Base-by-base conservation (phyloP, 345 rosid genomes). In the Trapa bicornis region DNA sequence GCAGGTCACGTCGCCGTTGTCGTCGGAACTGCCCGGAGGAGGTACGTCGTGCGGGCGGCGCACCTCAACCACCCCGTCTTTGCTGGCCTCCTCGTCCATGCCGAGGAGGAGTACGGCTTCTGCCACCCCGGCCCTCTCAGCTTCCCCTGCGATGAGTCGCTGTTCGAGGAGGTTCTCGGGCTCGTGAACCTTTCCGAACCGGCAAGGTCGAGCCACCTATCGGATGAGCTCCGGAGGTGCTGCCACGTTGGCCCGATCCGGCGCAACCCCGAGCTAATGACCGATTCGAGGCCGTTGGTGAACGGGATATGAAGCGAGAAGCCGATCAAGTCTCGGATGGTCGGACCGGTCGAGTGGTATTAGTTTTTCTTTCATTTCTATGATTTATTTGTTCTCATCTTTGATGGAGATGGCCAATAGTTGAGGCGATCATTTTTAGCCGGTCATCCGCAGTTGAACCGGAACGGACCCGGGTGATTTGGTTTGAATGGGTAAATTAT, bases 51-150 rank as follows among this genome's bases (percentile, higher is more conserved):
- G 1, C 95, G 88, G 0, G 90, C 91, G 17, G 81, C 88, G 68
- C 77, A 82, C 83, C 88, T 94, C 15, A 91, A 94, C 78, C 95
- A 91, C 73, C 99, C 97, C 1, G 80, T 87, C 48, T 91, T 94
- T 78, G 72, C 75, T 60, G 71, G 74, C 0, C 87, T 94, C n/a
- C 85, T 94, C 37, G 78, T 79, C 6, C 78, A 79, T 29, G 88
- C 96, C 15, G 99, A 90, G 75, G 99, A 94, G 68, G 95, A 84
- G 81, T 90, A 80, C 72, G 99, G 99, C 0, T 94, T 91, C 87
- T 64, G 67, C 13, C 79, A 81, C 76, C 72, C 32, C 1, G 99
- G 99, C n/a, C 95, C 85, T 22, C 70, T 94, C 22, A 80, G 85
- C 2, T 72, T 94, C 69, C 97, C 99, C 8, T 94, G 99, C 36